phyloP scores from a whole-genome alignment of 495 filamentous ascomycete genomes.

The Aspergillus sparsus region DNA sequence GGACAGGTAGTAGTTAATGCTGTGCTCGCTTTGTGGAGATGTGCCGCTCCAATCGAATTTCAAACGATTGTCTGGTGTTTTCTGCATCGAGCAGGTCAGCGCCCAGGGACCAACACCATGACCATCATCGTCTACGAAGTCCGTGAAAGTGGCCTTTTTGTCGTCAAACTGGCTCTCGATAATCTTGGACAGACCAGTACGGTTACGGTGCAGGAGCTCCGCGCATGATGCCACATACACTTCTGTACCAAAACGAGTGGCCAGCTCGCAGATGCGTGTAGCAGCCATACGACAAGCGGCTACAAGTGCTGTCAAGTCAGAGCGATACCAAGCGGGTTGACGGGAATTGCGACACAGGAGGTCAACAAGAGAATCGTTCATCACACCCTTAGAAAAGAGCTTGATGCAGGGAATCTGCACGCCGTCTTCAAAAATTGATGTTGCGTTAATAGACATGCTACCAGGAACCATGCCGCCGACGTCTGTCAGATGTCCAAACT shows the following conservation, averaged over 20 bases:
- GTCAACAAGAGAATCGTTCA: slow-evolving; percentile 46
- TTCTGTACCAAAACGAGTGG: slow-evolving; percentile 44
- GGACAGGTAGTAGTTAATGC: slow-evolving; percentile 53
- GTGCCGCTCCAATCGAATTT: slow-evolving; percentile 51
- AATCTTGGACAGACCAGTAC: slow-evolving; percentile 44
- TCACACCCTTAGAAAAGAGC: slow-evolving; percentile 43
- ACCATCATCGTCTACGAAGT: slow-evolving; percentile 55
- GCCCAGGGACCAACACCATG: slow-evolving; percentile 52
- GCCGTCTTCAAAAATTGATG: slow-evolving; percentile 53
- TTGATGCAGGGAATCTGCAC: slow-evolving; percentile 55
- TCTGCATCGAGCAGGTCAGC: slow-evolving; percentile 49
- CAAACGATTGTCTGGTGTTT: slow-evolving; percentile 37
- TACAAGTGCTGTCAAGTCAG: slow-evolving; percentile 50
- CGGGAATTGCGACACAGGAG: slow-evolving; percentile 51
- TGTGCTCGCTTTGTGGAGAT: slow-evolving; percentile 47
- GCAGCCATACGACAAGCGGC: slow-evolving; percentile 50
- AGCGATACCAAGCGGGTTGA: slow-evolving; percentile 52
- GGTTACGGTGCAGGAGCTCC: slow-evolving; percentile 47
- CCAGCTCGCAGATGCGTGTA: slow-evolving; percentile 45
- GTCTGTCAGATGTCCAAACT: slow-evolving; percentile 55
- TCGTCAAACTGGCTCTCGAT: slow-evolving; percentile 48
- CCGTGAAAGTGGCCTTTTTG: slow-evolving; percentile 45
- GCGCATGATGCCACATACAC: slow-evolving; percentile 46
- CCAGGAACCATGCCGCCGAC: slow-evolving; percentile 53
- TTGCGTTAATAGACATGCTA: slow-evolving; percentile 54